Percentiles rank a stretch among this genome's conserved stretches.
Conservation (phyloP, 2,329 filamentous ascomycete genomes). For the Zymoseptoria crescenta region DNA sequence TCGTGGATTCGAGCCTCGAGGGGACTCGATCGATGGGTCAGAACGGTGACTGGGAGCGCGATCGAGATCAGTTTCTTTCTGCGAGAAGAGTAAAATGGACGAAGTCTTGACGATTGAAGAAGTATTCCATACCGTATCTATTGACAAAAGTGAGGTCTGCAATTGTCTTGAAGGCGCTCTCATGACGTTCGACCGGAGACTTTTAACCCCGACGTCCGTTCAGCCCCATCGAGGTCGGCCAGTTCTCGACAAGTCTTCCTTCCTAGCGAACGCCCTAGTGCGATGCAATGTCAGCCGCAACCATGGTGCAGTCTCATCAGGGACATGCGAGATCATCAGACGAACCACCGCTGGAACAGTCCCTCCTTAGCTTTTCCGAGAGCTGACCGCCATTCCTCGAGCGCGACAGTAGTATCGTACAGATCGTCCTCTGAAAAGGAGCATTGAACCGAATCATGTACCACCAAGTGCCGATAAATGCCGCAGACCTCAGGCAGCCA, state of each 20-base stretch:
- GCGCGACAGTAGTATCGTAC: no score
- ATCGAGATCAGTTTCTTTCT: not conserved
- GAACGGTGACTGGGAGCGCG: not conserved
- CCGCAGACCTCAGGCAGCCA: not conserved
- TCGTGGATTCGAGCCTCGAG: conserved; percentile 5
- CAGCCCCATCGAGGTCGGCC: no score
- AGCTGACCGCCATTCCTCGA: no score
- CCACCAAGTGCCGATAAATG: not conserved
- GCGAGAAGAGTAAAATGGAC: not conserved
- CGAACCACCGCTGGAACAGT: no score
- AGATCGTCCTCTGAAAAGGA: not conserved
- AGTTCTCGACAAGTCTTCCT: no score
- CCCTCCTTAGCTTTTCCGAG: no score
- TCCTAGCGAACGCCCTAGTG: no score
- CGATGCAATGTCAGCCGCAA: no score
- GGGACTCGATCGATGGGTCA: not conserved
- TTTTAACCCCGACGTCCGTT: not conserved
- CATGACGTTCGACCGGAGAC: not conserved
- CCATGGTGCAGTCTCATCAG: no score
- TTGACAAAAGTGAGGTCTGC: not conserved
- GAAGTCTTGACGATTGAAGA: not conserved
- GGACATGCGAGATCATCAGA: no score
- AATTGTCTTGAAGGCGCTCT: not conserved
- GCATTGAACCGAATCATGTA: not conserved
- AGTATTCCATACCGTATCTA: not conserved